These are phyloP conservation scores for Yamadazyma tumulicola DNA, from an alignment of 805 yeast species.

Conservation along the genomic window DNA sequence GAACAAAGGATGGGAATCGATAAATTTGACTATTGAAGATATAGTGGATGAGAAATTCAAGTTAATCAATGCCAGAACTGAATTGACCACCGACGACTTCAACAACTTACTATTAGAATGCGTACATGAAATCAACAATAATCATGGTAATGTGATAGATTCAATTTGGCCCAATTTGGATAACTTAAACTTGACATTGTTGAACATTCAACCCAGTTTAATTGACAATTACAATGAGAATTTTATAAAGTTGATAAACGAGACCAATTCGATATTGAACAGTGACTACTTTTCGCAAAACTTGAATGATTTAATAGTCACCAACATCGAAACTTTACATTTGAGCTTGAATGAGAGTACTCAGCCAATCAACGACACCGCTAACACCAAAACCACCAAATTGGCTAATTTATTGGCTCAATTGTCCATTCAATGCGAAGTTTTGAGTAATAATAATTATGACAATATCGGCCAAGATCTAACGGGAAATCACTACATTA, in stretches of 20 bases:
- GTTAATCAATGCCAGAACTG: conserved; percentile 68
- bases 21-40: conserved; percentile 50
- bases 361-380: conserved; percentile 1
- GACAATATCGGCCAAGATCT: conserved; percentile 8
- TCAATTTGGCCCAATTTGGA: conserved; percentile 39
- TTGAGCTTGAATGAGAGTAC: conserved; percentile 27
- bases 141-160: conserved; percentile 15
- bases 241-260: conserved; percentile 40
- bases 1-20: conserved; percentile 74
- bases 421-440: conserved; percentile 60
- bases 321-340: conserved; percentile 33
- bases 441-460: conserved; percentile 34
- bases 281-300: conserved; percentile 29
- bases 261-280: conserved; percentile 42
- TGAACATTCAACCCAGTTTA: conserved; percentile 44
- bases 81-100: conserved; percentile 61
- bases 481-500: conserved; percentile 36
- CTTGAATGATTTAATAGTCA: conserved; percentile 29
- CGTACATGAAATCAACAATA: conserved; percentile 17
- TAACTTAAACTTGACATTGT: conserved; percentile 43
- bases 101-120: conserved; percentile 26
- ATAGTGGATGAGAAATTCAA: conserved; percentile 61
- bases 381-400: conserved; percentile 18
- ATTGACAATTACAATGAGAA: conserved; percentile 35
- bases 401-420: conserved; percentile 72